A percentile compares a stretch with the other conserved stretches of the same genome.
These are phyloP conservation scores for Alternaria brassicae DNA, from an alignment of 2,329 filamentous ascomycete genomes.

Conservation along the genomic window DNA sequence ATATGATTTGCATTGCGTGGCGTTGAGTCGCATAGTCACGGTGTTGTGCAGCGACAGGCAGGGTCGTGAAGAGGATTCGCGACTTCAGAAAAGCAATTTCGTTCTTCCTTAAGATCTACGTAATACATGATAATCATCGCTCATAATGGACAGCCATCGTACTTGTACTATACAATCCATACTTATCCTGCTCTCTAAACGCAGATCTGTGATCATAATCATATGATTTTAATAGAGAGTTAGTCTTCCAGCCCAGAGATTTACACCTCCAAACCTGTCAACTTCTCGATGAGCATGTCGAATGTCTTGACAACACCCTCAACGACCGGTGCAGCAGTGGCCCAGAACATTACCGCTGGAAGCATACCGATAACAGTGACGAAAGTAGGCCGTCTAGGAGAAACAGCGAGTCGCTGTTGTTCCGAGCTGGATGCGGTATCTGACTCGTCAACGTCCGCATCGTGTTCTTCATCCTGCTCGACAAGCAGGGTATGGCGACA, in stretches of 20 bases:
- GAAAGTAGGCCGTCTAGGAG: slow-evolving; percentile 29
- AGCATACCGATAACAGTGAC: slow-evolving; percentile 36
- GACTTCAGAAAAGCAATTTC: not conserved
- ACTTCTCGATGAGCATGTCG: slow-evolving; percentile 15
- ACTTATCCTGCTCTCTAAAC: not conserved
- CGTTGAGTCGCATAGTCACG: not conserved
- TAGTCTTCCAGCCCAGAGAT: not conserved
- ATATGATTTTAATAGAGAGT: not conserved
- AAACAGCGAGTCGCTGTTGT: slow-evolving; percentile 12
- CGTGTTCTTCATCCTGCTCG: slow-evolving; percentile 7
- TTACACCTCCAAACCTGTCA: slow-evolving; percentile 9
- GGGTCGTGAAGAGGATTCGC: not conserved
- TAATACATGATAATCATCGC: not conserved
- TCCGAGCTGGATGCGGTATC: not conserved
- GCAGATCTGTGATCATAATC: not conserved
- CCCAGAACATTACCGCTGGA: slow-evolving; percentile 37
- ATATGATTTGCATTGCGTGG: slow-evolving; percentile 3
- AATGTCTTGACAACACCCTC: slow-evolving; percentile 12
- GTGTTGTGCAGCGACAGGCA: not conserved
- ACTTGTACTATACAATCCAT: not conserved
- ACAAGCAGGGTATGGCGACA: not conserved
- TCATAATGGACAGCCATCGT: not conserved
- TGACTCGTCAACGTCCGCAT: not conserved
- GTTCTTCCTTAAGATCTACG: not conserved
- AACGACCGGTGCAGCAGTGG: slow-evolving; percentile 15